Conservation (phyloP, 1,139 yeast genomes). For the Blastobotrys buckinghamii region DNA sequence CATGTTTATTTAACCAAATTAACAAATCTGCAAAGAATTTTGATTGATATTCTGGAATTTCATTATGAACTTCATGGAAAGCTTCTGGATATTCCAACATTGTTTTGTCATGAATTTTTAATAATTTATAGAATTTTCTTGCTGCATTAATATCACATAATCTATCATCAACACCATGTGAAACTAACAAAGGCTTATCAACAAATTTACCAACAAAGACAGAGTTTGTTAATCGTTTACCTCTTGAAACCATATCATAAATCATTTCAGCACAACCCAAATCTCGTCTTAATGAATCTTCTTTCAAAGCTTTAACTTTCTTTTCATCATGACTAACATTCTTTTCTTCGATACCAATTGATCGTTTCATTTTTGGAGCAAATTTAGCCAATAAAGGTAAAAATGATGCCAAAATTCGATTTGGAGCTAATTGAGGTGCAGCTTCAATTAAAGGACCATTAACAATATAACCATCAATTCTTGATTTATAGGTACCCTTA, state of each 20-base stretch:
- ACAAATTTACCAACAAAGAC: constrained; percentile 42
- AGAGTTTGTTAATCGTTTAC: constrained; percentile 44
- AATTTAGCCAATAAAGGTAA: constrained; percentile 46
- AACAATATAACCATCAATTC: constrained; percentile 51
- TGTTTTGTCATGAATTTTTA: constrained; percentile 34
- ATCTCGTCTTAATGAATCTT: constrained; percentile 33
- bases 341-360: constrained; percentile 50
- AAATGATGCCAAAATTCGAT: constrained; percentile 39
- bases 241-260: constrained; percentile 62
- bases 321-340: constrained; percentile 50
- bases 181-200: constrained; percentile 43
- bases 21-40: constrained; percentile 36
- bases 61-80: constrained; percentile 38
- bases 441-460: constrained; percentile 64
- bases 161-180: constrained; percentile 49
- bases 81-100: constrained; percentile 33
- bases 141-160: constrained; percentile 56
- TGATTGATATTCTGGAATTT: constrained; percentile 38
- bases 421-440: constrained; percentile 53
- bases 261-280: constrained; percentile 47
- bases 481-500: constrained; percentile 51
- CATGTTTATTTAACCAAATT: constrained; percentile 36
- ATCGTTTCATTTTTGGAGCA: constrained; percentile 51
- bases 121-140: constrained; percentile 40
- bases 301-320: constrained; percentile 21